Base-by-base conservation (phyloP, 805 yeast genomes). In the Saturnispora bothae region DNA sequence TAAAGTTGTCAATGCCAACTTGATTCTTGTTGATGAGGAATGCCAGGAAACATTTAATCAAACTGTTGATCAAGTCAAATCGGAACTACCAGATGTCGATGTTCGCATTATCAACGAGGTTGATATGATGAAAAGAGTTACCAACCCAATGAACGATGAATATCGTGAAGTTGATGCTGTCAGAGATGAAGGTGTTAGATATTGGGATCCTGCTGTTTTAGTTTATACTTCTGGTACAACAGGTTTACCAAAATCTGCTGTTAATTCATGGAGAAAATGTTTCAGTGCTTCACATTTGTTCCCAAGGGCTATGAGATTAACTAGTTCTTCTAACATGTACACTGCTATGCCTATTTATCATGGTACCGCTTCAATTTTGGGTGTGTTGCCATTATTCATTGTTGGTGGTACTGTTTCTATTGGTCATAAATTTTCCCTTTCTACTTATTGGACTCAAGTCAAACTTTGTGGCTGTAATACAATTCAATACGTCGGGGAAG, bases 271-370 rank as follows among this genome's bases (percentile, higher is more conserved):
- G 96, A 69, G 85, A 50, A 88, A 86, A 58, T 71, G 82, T 5
- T 71, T 68, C 33, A 65, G 81, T 64, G 95, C 94, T 1, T 63
- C 84, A 1, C 59, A 68, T 2, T 53, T 83, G 19, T 86, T 84
- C 52, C 83, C 84, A 1, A 69, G 69, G 45, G 78, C 83, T 30
- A 70, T 81, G 63, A 69, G 75, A 42, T 65, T 84, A 47, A 57
- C 63, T n/a, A 44, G 57, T 5, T 54, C 63, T 4, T 73, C 82
- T 13, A 71, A 68, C 10, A 77, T 84, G 8, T 82, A 81, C 61
- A 83, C 95, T 0, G 83, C 95, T 1, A 88, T 88, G 97, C 97
- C 97, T 2, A 64, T 89, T 43, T 88, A 89, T 54, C 97, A 88
- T 57, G 84, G 95, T 1, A 88, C 96, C 0, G 96, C 96, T 3